Base-by-base conservation (phyloP, 202 grass and related monocot species). In the Dendrocalamus latiflorus region DNA sequence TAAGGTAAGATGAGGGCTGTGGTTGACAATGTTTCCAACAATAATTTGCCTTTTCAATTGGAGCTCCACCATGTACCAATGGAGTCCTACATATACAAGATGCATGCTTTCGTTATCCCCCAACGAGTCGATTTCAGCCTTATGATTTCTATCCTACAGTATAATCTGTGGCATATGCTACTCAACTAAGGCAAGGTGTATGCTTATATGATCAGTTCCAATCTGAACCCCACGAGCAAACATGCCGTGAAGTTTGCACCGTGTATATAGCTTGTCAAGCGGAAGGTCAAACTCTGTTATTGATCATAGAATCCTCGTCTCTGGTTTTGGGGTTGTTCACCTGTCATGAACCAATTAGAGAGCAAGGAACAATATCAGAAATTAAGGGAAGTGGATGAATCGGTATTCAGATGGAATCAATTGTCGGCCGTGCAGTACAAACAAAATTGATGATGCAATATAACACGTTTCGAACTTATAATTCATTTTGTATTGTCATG, bases 301-400 rank as follows among this genome's bases (percentile, higher is more conserved):
- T 91, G 88, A 65, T 90, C 93, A 75, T 90, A 90, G 79, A 97
- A 93, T 58, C 86, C 81, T 41, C 76, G 74, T 86, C 89, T 91
- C 83, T 75, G 85, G 41, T 81, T 70, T 86, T 86, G 89, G 72
- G 81, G 88, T 66, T 70, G 82, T 50, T 89, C 86, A 81, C 82
- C 94, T 93, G 84, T 12, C 8, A 36, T 44, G 14, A 34, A 57
- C 14, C 48, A 78, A 88, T 39, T 2, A 88, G 54, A 78, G 12
- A 65, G 11, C 24, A 47, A 80, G n/a, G 4, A 39, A 25, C 25
- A 65, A 78, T 78, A 8, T 75, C 39, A 88, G 78, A 75, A 67
- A 77, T 25, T 1, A 17, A 28, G 6, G 3, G 30, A 37, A 86
- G 15, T 37, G 20, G 63, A 8, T 45, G 47, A 64, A 56, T 50